phyloP scores from a whole-genome alignment of 2,329 filamentous ascomycete species.

The Aureobasidium subglaciale region DNA sequence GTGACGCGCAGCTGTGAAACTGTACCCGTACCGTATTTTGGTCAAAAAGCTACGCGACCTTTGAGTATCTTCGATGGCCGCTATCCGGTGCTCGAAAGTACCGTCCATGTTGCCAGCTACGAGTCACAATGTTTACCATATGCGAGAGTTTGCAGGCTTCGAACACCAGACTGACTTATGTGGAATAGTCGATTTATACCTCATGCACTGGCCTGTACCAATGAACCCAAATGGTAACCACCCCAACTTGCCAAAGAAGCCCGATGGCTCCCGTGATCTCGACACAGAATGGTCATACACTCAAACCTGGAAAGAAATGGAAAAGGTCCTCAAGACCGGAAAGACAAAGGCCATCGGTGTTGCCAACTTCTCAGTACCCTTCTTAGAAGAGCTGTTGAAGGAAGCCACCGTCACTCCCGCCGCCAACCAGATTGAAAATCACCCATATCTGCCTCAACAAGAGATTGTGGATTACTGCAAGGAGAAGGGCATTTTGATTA shows the following conservation, averaged over 20 bases:
- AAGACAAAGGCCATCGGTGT: slow-evolving; percentile 46
- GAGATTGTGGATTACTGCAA: slow-evolving; percentile 64
- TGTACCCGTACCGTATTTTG: no score
- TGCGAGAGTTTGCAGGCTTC: no score
- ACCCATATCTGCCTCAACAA: slow-evolving; percentile 63
- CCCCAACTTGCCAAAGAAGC: slow-evolving; percentile 65
- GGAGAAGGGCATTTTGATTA: slow-evolving; percentile 61
- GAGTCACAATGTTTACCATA: no score
- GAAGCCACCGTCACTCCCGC: slow-evolving; percentile 59
- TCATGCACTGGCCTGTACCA: slow-evolving; percentile 77
- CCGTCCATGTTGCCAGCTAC: no score
- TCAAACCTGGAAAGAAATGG: slow-evolving; percentile 71
- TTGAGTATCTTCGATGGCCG: no score
- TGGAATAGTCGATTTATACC: slow-evolving; percentile 36
- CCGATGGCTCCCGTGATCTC: slow-evolving; percentile 69
- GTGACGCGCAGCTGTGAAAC: no score
- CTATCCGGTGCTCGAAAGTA: no score
- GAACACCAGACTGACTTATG: slow-evolving; percentile 32
- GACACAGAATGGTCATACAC: slow-evolving; percentile 62
- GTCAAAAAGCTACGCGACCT: no score
- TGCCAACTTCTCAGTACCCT: slow-evolving; percentile 43
- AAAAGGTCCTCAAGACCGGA: slow-evolving; percentile 48
- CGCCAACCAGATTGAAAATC: slow-evolving; percentile 69
- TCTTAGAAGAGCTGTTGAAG: slow-evolving; percentile 43
- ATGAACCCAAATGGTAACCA: slow-evolving; percentile 64